Evolutionary conservation across 768 basidiomycete species (phyloP).

Genomic region (Rhodosporidiobolus odoratus): DNA sequence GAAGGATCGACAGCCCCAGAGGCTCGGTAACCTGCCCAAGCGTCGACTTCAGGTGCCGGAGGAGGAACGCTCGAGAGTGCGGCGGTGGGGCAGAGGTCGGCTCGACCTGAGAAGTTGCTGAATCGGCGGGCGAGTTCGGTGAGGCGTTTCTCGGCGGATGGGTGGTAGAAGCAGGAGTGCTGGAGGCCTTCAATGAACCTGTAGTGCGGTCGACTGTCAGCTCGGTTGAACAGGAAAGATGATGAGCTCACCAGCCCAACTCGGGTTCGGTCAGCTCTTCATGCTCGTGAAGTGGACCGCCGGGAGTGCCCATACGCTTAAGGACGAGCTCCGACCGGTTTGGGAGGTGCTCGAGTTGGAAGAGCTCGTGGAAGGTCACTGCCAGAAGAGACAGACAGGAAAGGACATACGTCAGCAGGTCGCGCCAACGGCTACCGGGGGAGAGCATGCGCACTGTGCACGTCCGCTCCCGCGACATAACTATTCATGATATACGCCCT

Average conservation of each 20-base stretch:
- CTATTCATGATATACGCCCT: not conserved
- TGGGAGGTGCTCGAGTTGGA: conserved; percentile 11
- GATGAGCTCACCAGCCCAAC: conserved; percentile 6
- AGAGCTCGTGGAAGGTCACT: conserved; percentile 17
- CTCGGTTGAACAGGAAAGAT: too few species aligned
- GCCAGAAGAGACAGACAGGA: not conserved
- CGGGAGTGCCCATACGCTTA: conserved; percentile 4
- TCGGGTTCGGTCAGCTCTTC: conserved; percentile 11
- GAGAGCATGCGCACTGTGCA: not conserved
- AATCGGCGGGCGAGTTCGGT: conserved; percentile 1
- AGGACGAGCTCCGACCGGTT: conserved; percentile 10
- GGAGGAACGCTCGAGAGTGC: not conserved
- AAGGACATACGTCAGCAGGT: not conserved
- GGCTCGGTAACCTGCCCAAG: not conserved
- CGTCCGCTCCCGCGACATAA: not conserved
- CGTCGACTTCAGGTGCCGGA: not conserved
- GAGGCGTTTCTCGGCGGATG: conserved; percentile 1
- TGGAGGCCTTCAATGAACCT: conserved; percentile 23
- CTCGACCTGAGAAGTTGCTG: not conserved
- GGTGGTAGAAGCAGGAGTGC: conserved; percentile 12
- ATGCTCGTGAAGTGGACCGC: not conserved
- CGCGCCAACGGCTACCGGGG: not conserved
- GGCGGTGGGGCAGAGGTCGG: not conserved
- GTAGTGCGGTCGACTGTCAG: not conserved
- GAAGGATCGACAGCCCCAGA: too few species aligned